Percentiles rank a stretch among this genome's conserved stretches.
Conservation (phyloP, 1,284 basidiomycete species). For the Austroboletus novae-zelandiae region DNA sequence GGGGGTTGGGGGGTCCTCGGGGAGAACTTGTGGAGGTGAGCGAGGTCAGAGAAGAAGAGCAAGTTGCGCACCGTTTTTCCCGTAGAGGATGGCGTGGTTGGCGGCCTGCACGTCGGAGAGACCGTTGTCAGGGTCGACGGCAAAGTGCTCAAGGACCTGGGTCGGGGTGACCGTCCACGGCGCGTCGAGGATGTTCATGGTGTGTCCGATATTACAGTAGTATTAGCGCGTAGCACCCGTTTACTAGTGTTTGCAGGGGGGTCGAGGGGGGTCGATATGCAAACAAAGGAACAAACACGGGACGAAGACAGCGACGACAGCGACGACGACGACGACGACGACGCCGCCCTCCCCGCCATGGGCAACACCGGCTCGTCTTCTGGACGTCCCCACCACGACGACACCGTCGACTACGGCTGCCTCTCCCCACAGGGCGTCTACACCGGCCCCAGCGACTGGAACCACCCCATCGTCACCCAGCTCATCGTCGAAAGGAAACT, state of each 20-base stretch:
- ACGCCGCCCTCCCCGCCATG: conserved; percentile 42
- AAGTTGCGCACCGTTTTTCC: conserved; percentile 71
- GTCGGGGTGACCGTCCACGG: conserved; percentile 71
- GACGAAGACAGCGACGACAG: not conserved
- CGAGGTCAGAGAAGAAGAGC: not conserved
- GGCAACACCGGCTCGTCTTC: conserved; percentile 76
- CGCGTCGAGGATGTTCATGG: conserved; percentile 48
- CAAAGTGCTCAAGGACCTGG: conserved; percentile 63
- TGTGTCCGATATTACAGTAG: not conserved
- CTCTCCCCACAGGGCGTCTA: conserved; percentile 90
- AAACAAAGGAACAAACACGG: conserved; percentile 26
- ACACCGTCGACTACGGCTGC: conserved; percentile 78
- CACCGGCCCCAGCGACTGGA: conserved; percentile 86
- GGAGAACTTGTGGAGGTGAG: conserved; percentile 59
- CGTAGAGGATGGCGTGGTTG: conserved; percentile 77
- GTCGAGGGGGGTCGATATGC: conserved; percentile 16
- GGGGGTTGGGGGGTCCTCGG: conserved; percentile 87
- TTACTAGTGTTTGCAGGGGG: conserved; percentile 8
- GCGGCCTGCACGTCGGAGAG: conserved; percentile 60
- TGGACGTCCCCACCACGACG: conserved; percentile 67
- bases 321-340: conserved; percentile 9
- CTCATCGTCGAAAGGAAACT: conserved; percentile 86
- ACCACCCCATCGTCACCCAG: conserved; percentile 81
- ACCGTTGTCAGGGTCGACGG: conserved; percentile 54
- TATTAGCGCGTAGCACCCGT: too few relatives aligned